Evolutionary conservation across 169 alveolate genomes (phyloP).

Genomic region (Plasmodium gaboni): DNA sequence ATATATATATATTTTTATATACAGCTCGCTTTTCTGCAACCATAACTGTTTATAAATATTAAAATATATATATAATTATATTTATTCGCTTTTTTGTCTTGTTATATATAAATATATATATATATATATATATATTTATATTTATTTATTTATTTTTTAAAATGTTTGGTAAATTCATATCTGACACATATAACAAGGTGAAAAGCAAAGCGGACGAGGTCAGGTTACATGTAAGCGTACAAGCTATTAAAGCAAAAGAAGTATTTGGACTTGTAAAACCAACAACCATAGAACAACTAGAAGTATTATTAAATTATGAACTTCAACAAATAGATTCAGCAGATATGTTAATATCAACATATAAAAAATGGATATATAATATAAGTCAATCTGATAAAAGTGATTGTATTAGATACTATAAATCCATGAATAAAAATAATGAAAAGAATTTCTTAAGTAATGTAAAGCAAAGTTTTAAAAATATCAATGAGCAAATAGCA

Average conservation of each 20-base stretch:
- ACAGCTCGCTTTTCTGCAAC: no score
- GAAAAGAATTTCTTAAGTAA: constrained; percentile 10
- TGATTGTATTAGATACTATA: constrained; percentile 54
- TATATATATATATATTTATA: no score
- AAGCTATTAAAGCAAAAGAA: constrained; percentile 70
- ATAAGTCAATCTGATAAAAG: constrained; percentile 58
- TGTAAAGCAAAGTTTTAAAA: constrained; percentile 7
- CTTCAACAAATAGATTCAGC: constrained; percentile 64
- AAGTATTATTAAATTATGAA: constrained; percentile 47
- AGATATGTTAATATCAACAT: constrained; percentile 42
- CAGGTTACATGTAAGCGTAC: constrained; percentile 65
- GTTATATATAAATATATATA: background rate
- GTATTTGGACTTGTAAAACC: constrained; percentile 55
- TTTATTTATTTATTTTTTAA: background rate
- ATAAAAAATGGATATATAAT: constrained; percentile 66
- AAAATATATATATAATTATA: no score
- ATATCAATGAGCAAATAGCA: background rate
- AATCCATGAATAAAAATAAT: constrained; percentile 13
- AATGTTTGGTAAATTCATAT: constrained; percentile 60
- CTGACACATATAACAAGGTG: constrained; percentile 68
- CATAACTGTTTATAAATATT: no score
- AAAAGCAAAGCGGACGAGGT: constrained; percentile 67
- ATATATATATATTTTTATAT: no score
- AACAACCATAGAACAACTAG: constrained; percentile 43
- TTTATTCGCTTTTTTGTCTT: no score